A percentile compares a stretch with the other conserved stretches of the same genome.
Conservation (phyloP, 495 filamentous ascomycete genomes). For the Tuber magnatum region DNA sequence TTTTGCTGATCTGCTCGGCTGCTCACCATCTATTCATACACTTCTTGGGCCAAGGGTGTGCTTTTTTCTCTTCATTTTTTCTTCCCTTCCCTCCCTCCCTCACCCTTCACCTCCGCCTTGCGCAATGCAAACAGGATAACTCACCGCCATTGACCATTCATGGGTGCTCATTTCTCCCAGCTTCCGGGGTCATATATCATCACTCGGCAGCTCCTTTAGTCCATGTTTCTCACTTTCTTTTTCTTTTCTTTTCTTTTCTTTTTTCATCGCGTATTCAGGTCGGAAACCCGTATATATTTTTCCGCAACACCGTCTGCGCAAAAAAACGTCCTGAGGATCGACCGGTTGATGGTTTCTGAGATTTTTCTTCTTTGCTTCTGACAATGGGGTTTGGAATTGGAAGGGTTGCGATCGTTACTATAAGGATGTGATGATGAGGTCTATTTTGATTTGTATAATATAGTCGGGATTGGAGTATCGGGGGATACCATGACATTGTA, state of each 20-base stretch:
- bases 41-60: not conserved
- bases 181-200: not conserved
- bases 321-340: not conserved
- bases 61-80: not conserved
- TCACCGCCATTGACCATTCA: not conserved
- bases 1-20: not conserved
- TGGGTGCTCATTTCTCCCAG: not conserved
- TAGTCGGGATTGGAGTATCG: not conserved
- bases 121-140: not conserved
- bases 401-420: not conserved
- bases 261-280: not conserved
- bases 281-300: not conserved
- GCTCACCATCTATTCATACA: not conserved
- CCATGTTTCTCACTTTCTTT: not conserved
- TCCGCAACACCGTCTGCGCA: not conserved
- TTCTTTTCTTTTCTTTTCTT: too few relatives aligned
- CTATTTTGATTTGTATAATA: not conserved
- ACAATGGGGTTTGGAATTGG: not conserved
- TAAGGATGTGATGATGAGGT: not conserved
- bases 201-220: not conserved
- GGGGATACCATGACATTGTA: not conserved
- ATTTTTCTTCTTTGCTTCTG: not conserved
- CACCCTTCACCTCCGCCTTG: not conserved
- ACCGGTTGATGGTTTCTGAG: not conserved
- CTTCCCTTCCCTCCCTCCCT: not conserved